Conservation (phyloP, 257 asterid genomes). For the Scutellaria baicalensis region DNA sequence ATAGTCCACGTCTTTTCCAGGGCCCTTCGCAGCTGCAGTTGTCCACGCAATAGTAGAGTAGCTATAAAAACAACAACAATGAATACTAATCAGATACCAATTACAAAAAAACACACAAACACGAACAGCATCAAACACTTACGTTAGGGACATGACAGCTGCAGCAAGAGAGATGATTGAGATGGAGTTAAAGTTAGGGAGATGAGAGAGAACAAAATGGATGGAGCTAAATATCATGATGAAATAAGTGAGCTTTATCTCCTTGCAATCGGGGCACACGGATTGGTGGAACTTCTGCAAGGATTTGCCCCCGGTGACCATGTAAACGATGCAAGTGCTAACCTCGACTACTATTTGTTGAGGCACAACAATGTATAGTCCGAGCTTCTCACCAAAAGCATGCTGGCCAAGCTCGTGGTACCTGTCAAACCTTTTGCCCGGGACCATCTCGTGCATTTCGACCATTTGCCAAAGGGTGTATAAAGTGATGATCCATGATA, state of each 20-base stretch:
- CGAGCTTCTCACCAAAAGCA: constrained; percentile 38
- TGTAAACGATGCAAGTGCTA: constrained; percentile 38
- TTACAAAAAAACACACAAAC: too few relatives aligned
- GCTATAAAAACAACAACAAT: neutral
- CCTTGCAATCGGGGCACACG: constrained; percentile 18
- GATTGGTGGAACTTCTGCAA: constrained; percentile 24
- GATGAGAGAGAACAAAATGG: constrained; percentile 34
- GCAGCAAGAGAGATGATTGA: constrained; percentile 35
- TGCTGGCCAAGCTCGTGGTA: constrained; percentile 41
- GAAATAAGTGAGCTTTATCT: constrained; percentile 35
- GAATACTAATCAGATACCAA: neutral
- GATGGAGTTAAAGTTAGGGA: constrained; percentile 45
- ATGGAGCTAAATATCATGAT: constrained; percentile 33
- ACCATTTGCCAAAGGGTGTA: constrained; percentile 51
- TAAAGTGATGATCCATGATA: constrained; percentile 40
- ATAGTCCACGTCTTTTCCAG: constrained; percentile 7
- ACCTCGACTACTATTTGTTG: constrained; percentile 41
- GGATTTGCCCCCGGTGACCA: constrained; percentile 48
- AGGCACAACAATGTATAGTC: constrained; percentile 39
- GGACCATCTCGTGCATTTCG: constrained; percentile 43
- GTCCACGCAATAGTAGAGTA: constrained; percentile 42
- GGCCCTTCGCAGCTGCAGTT: constrained; percentile 18
- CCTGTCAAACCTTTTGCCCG: constrained; percentile 42
- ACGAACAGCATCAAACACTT: neutral
- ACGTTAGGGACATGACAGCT: constrained; percentile 41